Percentiles rank a stretch among this genome's conserved stretches.
Conservation (phyloP, 2,329 filamentous ascomycete genomes). For the Calonectria honghensis region DNA sequence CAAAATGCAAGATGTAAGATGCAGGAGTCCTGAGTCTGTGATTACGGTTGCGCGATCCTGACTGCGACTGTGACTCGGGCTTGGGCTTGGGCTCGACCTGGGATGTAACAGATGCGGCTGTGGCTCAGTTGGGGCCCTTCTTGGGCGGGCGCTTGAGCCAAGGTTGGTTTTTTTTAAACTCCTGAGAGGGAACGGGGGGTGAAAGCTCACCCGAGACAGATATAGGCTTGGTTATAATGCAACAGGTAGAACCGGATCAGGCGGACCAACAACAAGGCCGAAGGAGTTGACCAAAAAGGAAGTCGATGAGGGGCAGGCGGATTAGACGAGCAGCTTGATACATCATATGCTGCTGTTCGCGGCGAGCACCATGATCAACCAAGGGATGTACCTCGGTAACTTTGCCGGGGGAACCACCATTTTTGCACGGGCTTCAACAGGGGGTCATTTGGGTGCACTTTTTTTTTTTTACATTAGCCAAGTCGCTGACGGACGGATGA, state of each 20-base stretch:
- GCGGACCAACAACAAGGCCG: slow-evolving; percentile 13
- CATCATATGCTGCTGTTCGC: background rate
- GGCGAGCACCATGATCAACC: background rate
- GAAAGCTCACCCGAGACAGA: background rate
- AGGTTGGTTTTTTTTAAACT: background rate
- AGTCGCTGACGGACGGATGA: background rate
- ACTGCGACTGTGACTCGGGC: background rate
- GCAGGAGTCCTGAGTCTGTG: background rate
- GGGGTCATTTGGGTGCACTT: background rate
- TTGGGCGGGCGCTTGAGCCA: background rate
- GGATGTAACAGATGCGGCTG: background rate
- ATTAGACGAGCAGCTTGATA: background rate
- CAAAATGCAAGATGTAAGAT: background rate
- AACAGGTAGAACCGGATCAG: slow-evolving; percentile 1
- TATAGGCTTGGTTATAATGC: background rate
- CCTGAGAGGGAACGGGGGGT: background rate
- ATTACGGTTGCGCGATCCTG: background rate
- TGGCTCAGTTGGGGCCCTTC: background rate
- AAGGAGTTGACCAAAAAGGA: slow-evolving; percentile 13
- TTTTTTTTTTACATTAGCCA: background rate
- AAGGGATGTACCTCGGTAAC: slow-evolving; percentile 1
- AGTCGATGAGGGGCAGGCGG: slow-evolving; percentile 22
- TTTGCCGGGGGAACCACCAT: background rate
- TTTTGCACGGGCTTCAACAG: slow-evolving; percentile 13
- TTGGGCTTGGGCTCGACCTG: background rate